These are phyloP conservation scores for Microthlaspi erraticum DNA, from an alignment of 345 rosid genomes.

Conservation along the genomic window DNA sequence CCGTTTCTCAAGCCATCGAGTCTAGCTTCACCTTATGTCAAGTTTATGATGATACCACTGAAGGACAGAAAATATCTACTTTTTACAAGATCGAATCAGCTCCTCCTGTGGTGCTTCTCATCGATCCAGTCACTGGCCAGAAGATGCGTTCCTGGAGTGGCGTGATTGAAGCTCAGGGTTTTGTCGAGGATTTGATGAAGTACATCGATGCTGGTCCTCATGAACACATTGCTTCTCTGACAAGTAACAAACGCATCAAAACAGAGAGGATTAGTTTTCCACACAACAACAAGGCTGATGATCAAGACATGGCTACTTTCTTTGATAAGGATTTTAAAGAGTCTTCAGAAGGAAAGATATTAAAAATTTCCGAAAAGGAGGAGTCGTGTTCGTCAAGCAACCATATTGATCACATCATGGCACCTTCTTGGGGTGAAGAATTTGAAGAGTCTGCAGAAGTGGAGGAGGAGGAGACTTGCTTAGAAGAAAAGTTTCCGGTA, in stretches of 20 bases:
- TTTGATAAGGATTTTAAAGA: neutral
- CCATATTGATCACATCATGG: no score
- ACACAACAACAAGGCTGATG: neutral
- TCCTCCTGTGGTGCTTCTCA: slow-evolving; percentile 47
- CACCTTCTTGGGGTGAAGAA: no score
- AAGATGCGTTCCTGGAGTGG: slow-evolving; percentile 79
- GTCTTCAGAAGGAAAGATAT: no score
- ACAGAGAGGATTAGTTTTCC: neutral
- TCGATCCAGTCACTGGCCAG: slow-evolving; percentile 30
- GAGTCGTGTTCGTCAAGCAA: no score
- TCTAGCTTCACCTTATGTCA: slow-evolving; percentile 81
- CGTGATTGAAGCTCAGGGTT: slow-evolving; percentile 72
- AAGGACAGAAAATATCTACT: slow-evolving; percentile 78
- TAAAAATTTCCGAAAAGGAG: no score
- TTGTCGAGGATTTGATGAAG: slow-evolving; percentile 58
- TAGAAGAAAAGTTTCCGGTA: slow-evolving; percentile 47
- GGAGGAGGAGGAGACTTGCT: no score
- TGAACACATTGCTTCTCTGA: slow-evolving; percentile 13
- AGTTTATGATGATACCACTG: slow-evolving; percentile 49
- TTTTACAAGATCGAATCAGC: slow-evolving; percentile 59
- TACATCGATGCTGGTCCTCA: slow-evolving; percentile 9
- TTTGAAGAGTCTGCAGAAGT: no score
- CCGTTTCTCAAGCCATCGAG: slow-evolving; percentile 66
- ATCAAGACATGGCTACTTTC: neutral
- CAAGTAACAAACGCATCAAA: neutral